Evolutionary conservation across 192 early-diverging fungal species (phyloP), one percentile per base, ranked within the genome.

Genomic region (Rhizoclosmatium globosum): DNA sequence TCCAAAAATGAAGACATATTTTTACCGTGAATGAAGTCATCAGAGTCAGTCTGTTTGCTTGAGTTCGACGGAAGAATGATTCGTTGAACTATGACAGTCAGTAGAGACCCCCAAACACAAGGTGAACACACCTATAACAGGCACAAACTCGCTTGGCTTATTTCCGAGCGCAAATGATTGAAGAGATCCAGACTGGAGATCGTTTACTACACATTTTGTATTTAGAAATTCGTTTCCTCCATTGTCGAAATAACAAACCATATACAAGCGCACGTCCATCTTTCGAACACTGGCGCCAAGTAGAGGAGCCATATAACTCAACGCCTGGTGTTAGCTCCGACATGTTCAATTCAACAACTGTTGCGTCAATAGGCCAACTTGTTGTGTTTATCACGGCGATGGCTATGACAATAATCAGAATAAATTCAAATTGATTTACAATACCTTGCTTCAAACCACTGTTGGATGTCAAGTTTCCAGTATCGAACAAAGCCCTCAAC

Each of bases 361-460:
- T 68, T 4, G 48, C 65, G 2, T 19, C 17, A 9, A 77, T 62
- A 7, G 61, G 47, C 86, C 86, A 87, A 15, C 75, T 61, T 15
- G 82, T 84, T 4, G 84, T 66, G 79, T 86, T 87, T 62, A 87
- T 82, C 15, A 86, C 76, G 9, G 78, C 62, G 17, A 78, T 19
- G 7, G 59, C 80, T 38, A 17, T n/a, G 59, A 65, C 15, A 68
- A 9, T 2, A 23, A 41, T 31, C 11, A n/a, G 15, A 65, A 13
- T 31, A 57, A 57, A 17, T n/a, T 57, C 3, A 38, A 23, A 38
- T 64, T 3, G 31, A 31, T 31, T 31, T 31, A 13, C 9, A 71
- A 31, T 65, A 78, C 75, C 23, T 48, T 38, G 53, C 56, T 76
- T 11, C 31, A 21, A 38, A 3, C 56, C 50, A 13, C 48, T 48